A percentile compares a stretch with the other conserved stretches of the same genome.
These are phyloP conservation scores for Stenogyne calaminthoides DNA, from an alignment of 305 asterid species.

Conservation along the genomic window DNA sequence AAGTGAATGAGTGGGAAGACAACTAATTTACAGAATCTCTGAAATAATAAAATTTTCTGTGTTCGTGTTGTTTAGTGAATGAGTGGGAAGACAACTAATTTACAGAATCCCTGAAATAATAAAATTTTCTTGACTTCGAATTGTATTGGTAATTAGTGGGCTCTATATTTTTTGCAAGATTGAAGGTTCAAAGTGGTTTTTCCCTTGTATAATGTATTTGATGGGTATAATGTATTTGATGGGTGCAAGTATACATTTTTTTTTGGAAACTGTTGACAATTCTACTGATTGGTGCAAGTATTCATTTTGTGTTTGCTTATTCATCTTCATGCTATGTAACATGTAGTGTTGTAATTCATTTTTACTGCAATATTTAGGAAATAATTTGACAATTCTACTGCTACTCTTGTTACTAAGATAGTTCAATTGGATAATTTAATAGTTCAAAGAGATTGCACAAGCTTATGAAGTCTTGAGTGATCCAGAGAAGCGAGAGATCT, in stretches of 20 bases:
- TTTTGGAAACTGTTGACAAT: not conserved
- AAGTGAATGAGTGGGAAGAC: not conserved
- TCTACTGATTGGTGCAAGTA: not conserved
- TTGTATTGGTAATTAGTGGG: not conserved
- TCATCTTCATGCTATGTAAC: not conserved
- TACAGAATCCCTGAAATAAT: not conserved
- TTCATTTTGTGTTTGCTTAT: not conserved
- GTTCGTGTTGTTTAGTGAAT: not conserved
- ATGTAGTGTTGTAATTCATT: not conserved
- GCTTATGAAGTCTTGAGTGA: conserved; percentile 91
- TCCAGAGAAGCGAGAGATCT: conserved; percentile 88
- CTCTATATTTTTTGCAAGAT: not conserved
- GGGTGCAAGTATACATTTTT: not conserved
- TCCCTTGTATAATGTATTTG: not conserved
- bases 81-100: not conserved
- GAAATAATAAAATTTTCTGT: not conserved
- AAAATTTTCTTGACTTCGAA: not conserved
- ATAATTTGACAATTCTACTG: not conserved
- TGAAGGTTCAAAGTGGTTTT: not conserved
- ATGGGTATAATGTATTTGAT: not conserved
- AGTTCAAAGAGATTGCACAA: conserved; percentile 95
- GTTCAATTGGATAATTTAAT: conserved; percentile 18
- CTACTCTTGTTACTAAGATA: not conserved
- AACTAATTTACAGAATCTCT: not conserved
- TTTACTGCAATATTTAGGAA: not conserved